phyloP scores from a whole-genome alignment of 2,329 filamentous ascomycete genomes.

The Tolypocladium tropicale region DNA sequence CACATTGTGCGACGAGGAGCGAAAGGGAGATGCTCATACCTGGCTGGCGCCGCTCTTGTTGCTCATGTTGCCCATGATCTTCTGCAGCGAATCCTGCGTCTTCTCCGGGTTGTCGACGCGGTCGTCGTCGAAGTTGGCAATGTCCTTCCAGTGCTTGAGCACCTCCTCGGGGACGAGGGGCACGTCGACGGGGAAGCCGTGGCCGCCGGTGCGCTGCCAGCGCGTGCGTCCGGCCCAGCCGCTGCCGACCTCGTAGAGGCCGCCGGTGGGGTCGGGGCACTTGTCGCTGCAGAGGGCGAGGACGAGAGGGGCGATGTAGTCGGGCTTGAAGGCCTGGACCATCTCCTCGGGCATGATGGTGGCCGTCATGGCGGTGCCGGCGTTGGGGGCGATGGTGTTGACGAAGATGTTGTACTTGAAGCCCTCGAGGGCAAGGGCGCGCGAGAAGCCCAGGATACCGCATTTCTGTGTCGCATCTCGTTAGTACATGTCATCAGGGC shows the following conservation, averaged over 20 bases:
- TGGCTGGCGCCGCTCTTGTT: conserved; percentile 56
- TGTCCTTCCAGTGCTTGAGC: conserved; percentile 61
- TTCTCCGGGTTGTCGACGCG: conserved; percentile 80
- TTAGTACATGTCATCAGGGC: too few species aligned
- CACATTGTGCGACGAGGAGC: conserved; percentile 7
- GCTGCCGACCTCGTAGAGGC: conserved; percentile 87
- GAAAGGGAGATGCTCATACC: conserved; percentile 37
- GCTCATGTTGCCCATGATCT: conserved; percentile 70
- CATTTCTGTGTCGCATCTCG: conserved; percentile 52
- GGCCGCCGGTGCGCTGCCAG: conserved; percentile 86
- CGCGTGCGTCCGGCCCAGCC: conserved; percentile 88
- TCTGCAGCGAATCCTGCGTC: conserved; percentile 65
- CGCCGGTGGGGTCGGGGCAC: conserved; percentile 74
- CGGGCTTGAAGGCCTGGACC: conserved; percentile 97
- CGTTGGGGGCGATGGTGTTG: conserved; percentile 97
- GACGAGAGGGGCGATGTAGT: conserved; percentile 92
- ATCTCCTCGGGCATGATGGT: conserved; percentile 94
- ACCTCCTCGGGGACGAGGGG: conserved; percentile 79
- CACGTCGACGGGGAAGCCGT: conserved; percentile 83
- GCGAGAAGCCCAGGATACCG: conserved; percentile 91
- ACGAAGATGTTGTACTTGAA: conserved; percentile 96
- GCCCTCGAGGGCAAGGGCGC: conserved; percentile 85
- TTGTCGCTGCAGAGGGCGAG: conserved; percentile 78
- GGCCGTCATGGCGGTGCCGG: conserved; percentile 88
- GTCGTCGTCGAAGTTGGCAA: conserved; percentile 79